Evolutionary conservation across 2,329 filamentous ascomycete genomes (phyloP), one percentile per base, ranked within the genome.

Genomic region (Colletotrichum sp.): DNA sequence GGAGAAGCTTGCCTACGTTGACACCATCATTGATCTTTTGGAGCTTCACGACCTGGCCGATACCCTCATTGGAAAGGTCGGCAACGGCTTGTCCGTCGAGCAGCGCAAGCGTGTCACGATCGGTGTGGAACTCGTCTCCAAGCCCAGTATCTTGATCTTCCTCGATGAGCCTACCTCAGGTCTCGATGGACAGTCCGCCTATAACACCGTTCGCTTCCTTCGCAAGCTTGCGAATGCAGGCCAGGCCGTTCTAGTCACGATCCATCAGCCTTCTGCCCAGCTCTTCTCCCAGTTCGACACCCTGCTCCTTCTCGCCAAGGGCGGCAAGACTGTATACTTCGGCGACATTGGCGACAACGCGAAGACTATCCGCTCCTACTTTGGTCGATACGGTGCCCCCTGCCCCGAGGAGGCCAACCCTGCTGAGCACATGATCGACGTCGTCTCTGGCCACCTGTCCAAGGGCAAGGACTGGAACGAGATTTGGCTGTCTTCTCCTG

Each of bases 1-100:
- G 70, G 94, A 96, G 80, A 96, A 96, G 84, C 84, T 95, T 2
- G 90, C 89, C 5, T 96, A 96, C 78, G 94, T 96, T 10, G 90
- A 95, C 66, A 93, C 94, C 75, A 93, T 96, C 52, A 94, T 97
- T 80, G 93, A 95, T 79, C 83, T 90, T 0, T 80, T 90, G 1
- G 88, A 90, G 74, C 84, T 90, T 6, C 83, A 86, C 52, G 86
- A 88, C n/a, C 80, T 90, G 6, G 85, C 84, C 3, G 84, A 90
- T 68, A 88, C 88, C 0, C 80, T 90, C 0, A 88, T 90, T 30
- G 88, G 88, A 2, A 77, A 81, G 10, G 80, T 86, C 3, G 94
- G 94, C 64, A 83, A 84, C 6, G 87, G 88, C 2, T 76, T 93
- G 15, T 90, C 88, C 48, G 86, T 89, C 3, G 88, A 90, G 74